These are phyloP conservation scores for Didymella arachidicola DNA, from an alignment of 2,329 filamentous ascomycete genomes.

Conservation along the genomic window DNA sequence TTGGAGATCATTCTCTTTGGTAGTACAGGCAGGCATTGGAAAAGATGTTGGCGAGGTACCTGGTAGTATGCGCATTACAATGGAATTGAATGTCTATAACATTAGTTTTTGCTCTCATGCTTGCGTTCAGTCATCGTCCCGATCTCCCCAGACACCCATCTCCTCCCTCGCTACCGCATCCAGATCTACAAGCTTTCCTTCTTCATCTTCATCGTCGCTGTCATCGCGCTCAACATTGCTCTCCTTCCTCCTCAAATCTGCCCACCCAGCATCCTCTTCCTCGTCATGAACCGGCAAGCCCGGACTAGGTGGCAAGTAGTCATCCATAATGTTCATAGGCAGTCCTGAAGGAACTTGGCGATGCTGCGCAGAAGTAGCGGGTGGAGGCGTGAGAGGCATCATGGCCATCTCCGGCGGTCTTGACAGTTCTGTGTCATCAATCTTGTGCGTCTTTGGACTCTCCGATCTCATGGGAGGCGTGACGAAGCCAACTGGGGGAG, in stretches of 20 bases:
- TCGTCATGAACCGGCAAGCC: slow-evolving; percentile 30
- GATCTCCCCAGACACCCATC: slow-evolving; percentile 48
- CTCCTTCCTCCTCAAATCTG: slow-evolving; percentile 41
- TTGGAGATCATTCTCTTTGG: too few relatives aligned
- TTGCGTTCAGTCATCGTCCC: slow-evolving; percentile 30
- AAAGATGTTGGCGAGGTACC: background rate
- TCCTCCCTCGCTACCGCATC: slow-evolving; percentile 48
- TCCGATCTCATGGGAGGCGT: slow-evolving; percentile 21
- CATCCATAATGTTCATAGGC: slow-evolving; percentile 47
- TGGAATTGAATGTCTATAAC: background rate
- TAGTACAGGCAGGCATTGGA: too few relatives aligned
- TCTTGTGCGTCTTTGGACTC: background rate
- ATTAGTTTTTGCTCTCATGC: background rate
- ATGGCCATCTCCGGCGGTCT: slow-evolving; percentile 42
- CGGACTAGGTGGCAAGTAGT: slow-evolving; percentile 42
- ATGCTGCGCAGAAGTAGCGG: slow-evolving; percentile 18
- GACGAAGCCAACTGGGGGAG: background rate
- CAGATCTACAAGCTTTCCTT: slow-evolving; percentile 40
- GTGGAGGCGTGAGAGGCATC: slow-evolving; percentile 43
- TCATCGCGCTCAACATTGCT: slow-evolving; percentile 21
- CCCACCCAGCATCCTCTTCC: slow-evolving; percentile 47
- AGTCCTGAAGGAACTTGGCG: slow-evolving; percentile 33
- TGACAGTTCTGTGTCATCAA: slow-evolving; percentile 22
- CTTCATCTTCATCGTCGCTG: slow-evolving; percentile 29
- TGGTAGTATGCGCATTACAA: background rate